Conservation (phyloP, 108 stramenopile genomes). For the Conticribra weissflogii region DNA sequence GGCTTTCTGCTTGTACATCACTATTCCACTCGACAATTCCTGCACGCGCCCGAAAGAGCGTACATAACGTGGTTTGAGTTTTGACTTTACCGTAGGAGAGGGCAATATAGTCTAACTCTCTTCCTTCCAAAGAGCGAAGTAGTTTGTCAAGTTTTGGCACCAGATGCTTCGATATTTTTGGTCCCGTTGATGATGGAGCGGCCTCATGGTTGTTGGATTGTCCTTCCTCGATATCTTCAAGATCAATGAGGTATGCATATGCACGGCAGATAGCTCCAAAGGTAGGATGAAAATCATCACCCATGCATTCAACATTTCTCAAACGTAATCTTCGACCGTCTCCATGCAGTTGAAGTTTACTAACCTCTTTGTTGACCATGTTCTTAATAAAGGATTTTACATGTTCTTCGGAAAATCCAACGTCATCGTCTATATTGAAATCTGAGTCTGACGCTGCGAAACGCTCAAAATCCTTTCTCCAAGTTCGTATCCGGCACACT, state of each 20-base stretch:
- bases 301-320: slow-evolving; percentile 39
- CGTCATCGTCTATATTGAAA: neutral
- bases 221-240: slow-evolving; percentile 10
- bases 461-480: slow-evolving; percentile 8
- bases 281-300: slow-evolving; percentile 67
- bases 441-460: neutral
- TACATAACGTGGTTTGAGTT: slow-evolving; percentile 65
- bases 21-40: slow-evolving; percentile 35
- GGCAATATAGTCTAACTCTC: slow-evolving; percentile 62
- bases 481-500: slow-evolving; percentile 72
- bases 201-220: neutral
- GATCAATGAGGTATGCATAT: slow-evolving; percentile 75
- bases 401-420: slow-evolving; percentile 9
- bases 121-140: slow-evolving; percentile 53
- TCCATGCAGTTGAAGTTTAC: neutral
- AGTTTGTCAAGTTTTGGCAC: slow-evolving; percentile 48
- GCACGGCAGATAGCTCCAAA: slow-evolving; percentile 73
- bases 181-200: neutral
- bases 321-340: slow-evolving; percentile 13
- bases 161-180: slow-evolving; percentile 9
- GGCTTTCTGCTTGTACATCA: neutral
- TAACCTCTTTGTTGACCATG: slow-evolving; percentile 8
- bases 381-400: slow-evolving; percentile 29
- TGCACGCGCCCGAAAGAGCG: slow-evolving; percentile 60
- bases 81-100: slow-evolving; percentile 77